Evolutionary conservation across 352 stramenopile genomes (phyloP).

Genomic region (Thalassiosira livingstoniorum): DNA sequence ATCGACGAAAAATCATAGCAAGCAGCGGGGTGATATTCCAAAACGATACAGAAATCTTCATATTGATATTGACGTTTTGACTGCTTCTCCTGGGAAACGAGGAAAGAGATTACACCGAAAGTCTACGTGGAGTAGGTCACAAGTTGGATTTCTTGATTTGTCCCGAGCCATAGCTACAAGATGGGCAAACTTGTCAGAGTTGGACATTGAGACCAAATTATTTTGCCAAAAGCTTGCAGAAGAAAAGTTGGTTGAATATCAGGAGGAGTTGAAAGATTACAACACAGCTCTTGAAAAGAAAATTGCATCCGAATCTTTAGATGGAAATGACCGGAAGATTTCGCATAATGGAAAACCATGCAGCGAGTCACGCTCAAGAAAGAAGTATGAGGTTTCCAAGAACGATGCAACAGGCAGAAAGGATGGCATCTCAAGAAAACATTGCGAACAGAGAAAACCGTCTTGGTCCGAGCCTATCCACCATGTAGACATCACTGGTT

Average conservation of each 20-base stretch:
- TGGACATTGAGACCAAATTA: slow-evolving; percentile 11
- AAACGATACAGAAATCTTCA: background rate
- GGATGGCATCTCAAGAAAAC: no score
- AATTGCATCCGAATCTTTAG: no score
- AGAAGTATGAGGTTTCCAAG: no score
- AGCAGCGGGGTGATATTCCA: no score
- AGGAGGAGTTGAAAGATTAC: slow-evolving; percentile 13
- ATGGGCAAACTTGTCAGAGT: background rate
- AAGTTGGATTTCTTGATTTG: slow-evolving; percentile 7
- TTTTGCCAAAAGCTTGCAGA: slow-evolving; percentile 25
- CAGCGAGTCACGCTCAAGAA: no score
- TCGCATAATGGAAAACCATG: no score
- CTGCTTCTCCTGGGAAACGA: slow-evolving; percentile 11
- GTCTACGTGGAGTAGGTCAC: background rate
- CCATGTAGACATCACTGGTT: no score
- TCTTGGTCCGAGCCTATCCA: no score
- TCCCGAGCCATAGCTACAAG: slow-evolving; percentile 6
- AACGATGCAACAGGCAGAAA: no score
- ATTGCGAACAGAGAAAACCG: no score
- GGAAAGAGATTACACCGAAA: slow-evolving; percentile 14
- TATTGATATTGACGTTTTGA: slow-evolving; percentile 13
- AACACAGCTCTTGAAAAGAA: background rate
- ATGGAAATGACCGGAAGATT: no score
- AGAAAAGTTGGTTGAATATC: slow-evolving; percentile 22
- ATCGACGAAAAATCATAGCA: no score